Base-by-base conservation (phyloP, 306 rosid genomes). In the Mimosa bimucronata region DNA sequence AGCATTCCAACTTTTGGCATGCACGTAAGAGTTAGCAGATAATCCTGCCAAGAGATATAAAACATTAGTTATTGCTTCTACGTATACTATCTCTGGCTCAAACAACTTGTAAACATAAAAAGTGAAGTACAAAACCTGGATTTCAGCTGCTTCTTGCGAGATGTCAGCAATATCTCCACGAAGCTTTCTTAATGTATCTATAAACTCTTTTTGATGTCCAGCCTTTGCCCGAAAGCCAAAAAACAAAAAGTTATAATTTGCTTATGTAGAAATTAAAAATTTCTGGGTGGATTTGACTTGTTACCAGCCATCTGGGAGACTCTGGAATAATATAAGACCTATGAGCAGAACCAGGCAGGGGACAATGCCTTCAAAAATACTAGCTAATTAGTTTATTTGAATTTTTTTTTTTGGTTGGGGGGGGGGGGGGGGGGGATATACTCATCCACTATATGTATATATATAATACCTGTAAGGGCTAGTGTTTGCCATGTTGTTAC, bases 221-320 rank as follows among this genome's bases (percentile, higher is more conserved):
- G 61, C 61, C 70, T 70, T 79, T 8, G 66, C 73, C 72, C 71
- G 53, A 61, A 61, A 72, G 52, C 67, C 67, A n/a, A n/a, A n/a
- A n/a, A n/a, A 34, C 5, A 34, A 34, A 26, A 37, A 38, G 31
- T 40, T 7, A 14, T 58, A 70, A 52, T 50, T 21, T 61, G 12
- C 55, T 48, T 41, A 11, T 9, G 58, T 58, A 28, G 28, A 66
- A 13, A 66, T n/a, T n/a, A n/a, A 40, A 40, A 34, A 23, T 38
- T 40, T 66, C 48, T 50, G 61, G 28, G 5, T 18, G 4, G 62
- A 66, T 57, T 66, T 62, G 62, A 40, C 29, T 28, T 9, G 76
- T 29, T 55, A 66, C 31, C 73, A 46, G 66, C 46, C 61, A 73
- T 16, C 66, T 72, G 42, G 34, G 73, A 61, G 68, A 46, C 44